Conservation (phyloP, 2,329 filamentous ascomycete genomes). For the Arthrobotrys musiformis region DNA sequence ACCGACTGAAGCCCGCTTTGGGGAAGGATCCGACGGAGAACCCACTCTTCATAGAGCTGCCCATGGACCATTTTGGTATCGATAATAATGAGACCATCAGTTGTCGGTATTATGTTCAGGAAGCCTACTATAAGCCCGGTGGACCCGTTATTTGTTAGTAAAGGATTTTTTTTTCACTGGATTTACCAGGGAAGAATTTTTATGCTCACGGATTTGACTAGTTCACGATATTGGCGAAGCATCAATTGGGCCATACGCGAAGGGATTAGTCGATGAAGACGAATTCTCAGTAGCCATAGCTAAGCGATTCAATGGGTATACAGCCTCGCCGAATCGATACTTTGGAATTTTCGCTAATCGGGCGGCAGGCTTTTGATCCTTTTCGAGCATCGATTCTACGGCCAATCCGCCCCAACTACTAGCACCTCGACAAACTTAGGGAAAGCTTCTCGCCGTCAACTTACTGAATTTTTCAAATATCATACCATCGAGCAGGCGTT, state of each 20-base stretch:
- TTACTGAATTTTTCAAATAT: conserved; percentile 61
- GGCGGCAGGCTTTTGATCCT: conserved; percentile 55
- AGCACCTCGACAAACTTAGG: conserved; percentile 33
- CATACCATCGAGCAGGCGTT: conserved; percentile 64
- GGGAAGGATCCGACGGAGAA: conserved; percentile 11
- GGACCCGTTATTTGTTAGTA: conserved; percentile 59
- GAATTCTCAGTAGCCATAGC: conserved; percentile 57
- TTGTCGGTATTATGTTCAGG: conserved; percentile 59
- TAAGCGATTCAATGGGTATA: conserved; percentile 56
- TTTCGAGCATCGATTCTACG: conserved; percentile 62
- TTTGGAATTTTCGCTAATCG: not conserved
- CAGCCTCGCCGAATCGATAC: not conserved
- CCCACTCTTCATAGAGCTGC: conserved; percentile 54
- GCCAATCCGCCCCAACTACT: conserved; percentile 62
- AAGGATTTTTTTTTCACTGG: not conserved
- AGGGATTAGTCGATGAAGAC: conserved; percentile 44
- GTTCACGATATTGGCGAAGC: conserved; percentile 58
- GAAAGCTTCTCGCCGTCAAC: conserved; percentile 58
- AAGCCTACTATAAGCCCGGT: conserved; percentile 57
- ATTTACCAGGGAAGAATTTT: not conserved
- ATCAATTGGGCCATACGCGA: conserved; percentile 35
- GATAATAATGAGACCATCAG: conserved; percentile 49
- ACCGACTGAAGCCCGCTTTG: conserved; percentile 20
- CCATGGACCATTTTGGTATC: conserved; percentile 57
- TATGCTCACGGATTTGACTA: conserved; percentile 15